phyloP scores from a whole-genome alignment of 2,329 filamentous ascomycete genomes.

The Aspergillus sclerotialis region DNA sequence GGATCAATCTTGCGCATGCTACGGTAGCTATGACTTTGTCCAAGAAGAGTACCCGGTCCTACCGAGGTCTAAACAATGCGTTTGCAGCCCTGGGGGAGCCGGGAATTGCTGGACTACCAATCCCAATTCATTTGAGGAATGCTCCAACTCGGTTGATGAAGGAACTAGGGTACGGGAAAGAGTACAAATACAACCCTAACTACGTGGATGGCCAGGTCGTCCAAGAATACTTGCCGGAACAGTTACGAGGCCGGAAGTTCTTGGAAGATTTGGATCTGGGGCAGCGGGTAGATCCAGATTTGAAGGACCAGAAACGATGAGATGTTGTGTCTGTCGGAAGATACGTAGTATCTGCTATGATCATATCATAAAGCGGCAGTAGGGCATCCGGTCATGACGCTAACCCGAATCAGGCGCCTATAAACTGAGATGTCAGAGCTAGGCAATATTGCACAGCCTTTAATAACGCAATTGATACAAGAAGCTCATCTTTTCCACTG shows the following conservation, averaged over 20 bases:
- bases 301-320: slow-evolving; percentile 30
- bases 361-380: too few species aligned
- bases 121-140: slow-evolving; percentile 84
- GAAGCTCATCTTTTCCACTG: too few species aligned
- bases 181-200: slow-evolving; percentile 96
- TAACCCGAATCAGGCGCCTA: too few species aligned
- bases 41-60: slow-evolving; percentile 80
- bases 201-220: slow-evolving; percentile 73
- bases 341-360: too few species aligned
- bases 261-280: slow-evolving; percentile 76
- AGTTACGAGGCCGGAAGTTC: slow-evolving; percentile 63
- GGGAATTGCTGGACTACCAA: slow-evolving; percentile 70
- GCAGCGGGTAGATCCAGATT: slow-evolving; percentile 65
- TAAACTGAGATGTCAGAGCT: too few species aligned
- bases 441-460: too few species aligned
- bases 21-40: slow-evolving; percentile 73
- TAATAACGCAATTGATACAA: too few species aligned
- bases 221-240: slow-evolving; percentile 86
- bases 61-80: slow-evolving; percentile 74
- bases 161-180: slow-evolving; percentile 79
- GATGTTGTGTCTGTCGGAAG: too few species aligned
- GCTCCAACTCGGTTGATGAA: slow-evolving; percentile 91
- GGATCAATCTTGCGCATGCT: slow-evolving; percentile 85
- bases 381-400: too few species aligned
- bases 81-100: slow-evolving; percentile 74